Base-by-base conservation (phyloP, 148 eudicot species). In the Polygonum aviculare region DNA sequence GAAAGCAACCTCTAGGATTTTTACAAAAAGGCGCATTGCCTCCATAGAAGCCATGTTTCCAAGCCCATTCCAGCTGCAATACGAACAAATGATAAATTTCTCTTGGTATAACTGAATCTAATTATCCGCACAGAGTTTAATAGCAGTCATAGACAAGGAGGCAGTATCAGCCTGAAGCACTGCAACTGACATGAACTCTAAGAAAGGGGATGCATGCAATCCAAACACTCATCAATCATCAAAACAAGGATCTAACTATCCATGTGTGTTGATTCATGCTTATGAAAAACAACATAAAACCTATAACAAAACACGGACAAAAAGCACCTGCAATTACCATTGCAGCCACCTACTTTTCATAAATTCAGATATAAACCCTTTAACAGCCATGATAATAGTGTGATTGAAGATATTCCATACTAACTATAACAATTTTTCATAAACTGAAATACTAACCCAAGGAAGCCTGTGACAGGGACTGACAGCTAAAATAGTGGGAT, bases 21-120 rank as follows among this genome's bases (percentile, higher is more conserved):
- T 95, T 77, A 95, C 99, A 87, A 95, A 95, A 49, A 93, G 89
- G 76, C 98, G 97, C 99, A 95, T 95, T 80, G 99, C 99, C 81
- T 95, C 99, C 33, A 96, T 86, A 78, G 98, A 82, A 54, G 94
- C 91, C 97, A 95, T 95, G 82, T 84, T 87, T 75, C 91, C 98
- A 77, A 93, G 94, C 77, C 86, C 91, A 82, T 86, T 85, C 99
- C 99, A 95, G 83, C 99, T 95, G 88, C 80, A 90, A 39, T 47
- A 59, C 4, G 72, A 57, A 73, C 19, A 71, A 45, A 2, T n/a
- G 52, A 76, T 33, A 39, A n/a, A 40, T 7, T 45, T 74, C 38
- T 40, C 73, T 73, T n/a, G 26, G 63, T 2, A 57, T 57, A 57
- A 57, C 21, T 57, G 63, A 57, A 57, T 19, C 33, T 6, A 57